Base-by-base conservation (phyloP, 176 grass and related monocot species). In the Juncus effusus region DNA sequence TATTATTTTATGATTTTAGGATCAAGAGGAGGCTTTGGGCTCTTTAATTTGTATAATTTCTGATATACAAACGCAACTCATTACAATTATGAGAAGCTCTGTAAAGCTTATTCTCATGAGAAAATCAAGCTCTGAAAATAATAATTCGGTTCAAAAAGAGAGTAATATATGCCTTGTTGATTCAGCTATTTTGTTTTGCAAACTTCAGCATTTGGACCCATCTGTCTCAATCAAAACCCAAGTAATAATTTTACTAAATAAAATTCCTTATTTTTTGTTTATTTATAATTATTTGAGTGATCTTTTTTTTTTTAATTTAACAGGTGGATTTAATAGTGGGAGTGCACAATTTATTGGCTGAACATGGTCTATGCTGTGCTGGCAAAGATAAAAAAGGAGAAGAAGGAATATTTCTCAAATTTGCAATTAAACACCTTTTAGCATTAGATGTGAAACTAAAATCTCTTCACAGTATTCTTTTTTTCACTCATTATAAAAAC, bases 371-470 rank as follows among this genome's bases (percentile, higher is more conserved):
- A 55, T 97, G 93, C 62, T 97, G 82, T 77, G 80, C 93, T 57
- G 88, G 88, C 65, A 86, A 63, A 77, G 88, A 84, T 39, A 58
- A 75, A 64, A 76, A 84, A 81, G 82, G 93, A 28, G 88, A 91
- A 77, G 93, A 91, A 82, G 93, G 87, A 36, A 83, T 82, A 52
- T 96, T 88, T 75, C 85, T 96, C 54, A 96, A 92, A 51, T 97
- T 97, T 63, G 82, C 88, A 80, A 91, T 97, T 38, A 97, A 97
- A 72, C 85, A 97, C 83, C 85, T 97, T 40, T 89, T 97, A 80
- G 77, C 88, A 36, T 72, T 94, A 80, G 90, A 94, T 60, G 90
- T 94, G 79, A 94, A 85, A 77, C 67, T 97, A 69, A 97, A 97
- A 69, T 85, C 85, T 70, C 80, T 86, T 83, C 78, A 83, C 70